phyloP scores from a whole-genome alignment of 345 rosid genomes.

The Euphorbia tirucalli region DNA sequence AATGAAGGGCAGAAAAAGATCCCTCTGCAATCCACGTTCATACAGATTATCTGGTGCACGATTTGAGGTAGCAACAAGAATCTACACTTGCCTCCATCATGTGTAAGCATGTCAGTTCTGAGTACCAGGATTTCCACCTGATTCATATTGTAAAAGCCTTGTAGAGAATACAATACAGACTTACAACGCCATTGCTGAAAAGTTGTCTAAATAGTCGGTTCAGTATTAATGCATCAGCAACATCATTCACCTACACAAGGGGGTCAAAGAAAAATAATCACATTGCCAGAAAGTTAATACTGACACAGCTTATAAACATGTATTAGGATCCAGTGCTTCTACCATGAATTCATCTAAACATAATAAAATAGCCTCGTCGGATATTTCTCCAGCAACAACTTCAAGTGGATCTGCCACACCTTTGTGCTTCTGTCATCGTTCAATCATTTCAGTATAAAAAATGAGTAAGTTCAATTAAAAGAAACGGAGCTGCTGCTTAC shows the following conservation, averaged over 20 bases:
- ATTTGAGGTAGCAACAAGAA: slow-evolving; percentile 93
- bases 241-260: slow-evolving; percentile 74
- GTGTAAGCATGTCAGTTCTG: slow-evolving; percentile 25
- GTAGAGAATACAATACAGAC: slow-evolving; percentile 21
- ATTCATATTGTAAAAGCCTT: neutral
- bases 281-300: neutral
- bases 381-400: slow-evolving; percentile 94
- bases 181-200: slow-evolving; percentile 82
- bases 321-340: slow-evolving; percentile 18
- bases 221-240: slow-evolving; percentile 95
- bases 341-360: slow-evolving; percentile 99
- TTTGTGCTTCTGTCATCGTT: slow-evolving; percentile 72
- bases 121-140: slow-evolving; percentile 15
- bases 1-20: slow-evolving; percentile 92
- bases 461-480: slow-evolving; percentile 7
- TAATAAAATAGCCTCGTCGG: slow-evolving; percentile 81
- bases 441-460: slow-evolving; percentile 11
- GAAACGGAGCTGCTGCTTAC: slow-evolving; percentile 38
- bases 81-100: slow-evolving; percentile 59
- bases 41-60: slow-evolving; percentile 98
- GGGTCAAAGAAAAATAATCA: slow-evolving; percentile 15
- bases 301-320: neutral
- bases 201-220: slow-evolving; percentile 82
- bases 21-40: slow-evolving; percentile 96
- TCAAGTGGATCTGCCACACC: slow-evolving; percentile 97